These are phyloP conservation scores for Claviceps cyperi DNA, from an alignment of 2,329 filamentous ascomycete species.

Conservation along the genomic window DNA sequence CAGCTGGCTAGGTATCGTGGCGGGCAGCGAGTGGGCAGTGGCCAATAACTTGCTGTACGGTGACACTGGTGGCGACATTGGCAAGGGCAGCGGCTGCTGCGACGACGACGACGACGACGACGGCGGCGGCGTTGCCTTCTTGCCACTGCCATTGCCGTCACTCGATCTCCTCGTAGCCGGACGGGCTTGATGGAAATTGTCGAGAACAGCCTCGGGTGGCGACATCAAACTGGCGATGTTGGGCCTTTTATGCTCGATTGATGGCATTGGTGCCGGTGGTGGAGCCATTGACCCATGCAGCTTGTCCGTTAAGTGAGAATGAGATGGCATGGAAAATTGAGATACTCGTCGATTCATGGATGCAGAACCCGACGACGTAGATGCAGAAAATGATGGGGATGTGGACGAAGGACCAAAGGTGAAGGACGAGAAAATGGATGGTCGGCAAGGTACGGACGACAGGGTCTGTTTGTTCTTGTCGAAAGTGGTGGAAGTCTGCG, in stretches of 20 bases:
- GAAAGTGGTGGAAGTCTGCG: slow-evolving; percentile 14
- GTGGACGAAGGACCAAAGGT: slow-evolving; percentile 3
- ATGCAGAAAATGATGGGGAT: slow-evolving; percentile 7
- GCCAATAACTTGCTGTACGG: slow-evolving; percentile 27
- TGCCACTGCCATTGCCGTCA: slow-evolving; percentile 10
- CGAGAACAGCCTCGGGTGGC: slow-evolving; percentile 41
- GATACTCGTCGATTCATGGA: slow-evolving; percentile 6
- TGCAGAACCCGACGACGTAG: slow-evolving; percentile 6
- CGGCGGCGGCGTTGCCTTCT: slow-evolving; percentile 11
- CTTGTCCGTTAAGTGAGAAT: slow-evolving; percentile 11
- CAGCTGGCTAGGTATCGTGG: slow-evolving; percentile 15
- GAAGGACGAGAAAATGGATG: slow-evolving; percentile 8
- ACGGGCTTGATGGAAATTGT: slow-evolving; percentile 31
- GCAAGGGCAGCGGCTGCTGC: slow-evolving; percentile 25
- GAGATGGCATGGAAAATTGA: slow-evolving; percentile 14
- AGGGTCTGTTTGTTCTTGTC: slow-evolving; percentile 11
- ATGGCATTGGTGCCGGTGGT: slow-evolving; percentile 9
- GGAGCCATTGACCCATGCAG: slow-evolving; percentile 16
- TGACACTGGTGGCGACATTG: slow-evolving; percentile 45
- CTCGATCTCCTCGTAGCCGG: slow-evolving; percentile 5
- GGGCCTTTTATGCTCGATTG: slow-evolving; percentile 24
- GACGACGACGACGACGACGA: slow-evolving; percentile 18
- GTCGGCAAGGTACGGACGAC: slow-evolving; percentile 5
- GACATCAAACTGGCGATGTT: slow-evolving; percentile 46
- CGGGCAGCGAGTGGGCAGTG: slow-evolving; percentile 15